Base-by-base conservation (phyloP, 768 basidiomycete species). In the Ramaria rubella region DNA sequence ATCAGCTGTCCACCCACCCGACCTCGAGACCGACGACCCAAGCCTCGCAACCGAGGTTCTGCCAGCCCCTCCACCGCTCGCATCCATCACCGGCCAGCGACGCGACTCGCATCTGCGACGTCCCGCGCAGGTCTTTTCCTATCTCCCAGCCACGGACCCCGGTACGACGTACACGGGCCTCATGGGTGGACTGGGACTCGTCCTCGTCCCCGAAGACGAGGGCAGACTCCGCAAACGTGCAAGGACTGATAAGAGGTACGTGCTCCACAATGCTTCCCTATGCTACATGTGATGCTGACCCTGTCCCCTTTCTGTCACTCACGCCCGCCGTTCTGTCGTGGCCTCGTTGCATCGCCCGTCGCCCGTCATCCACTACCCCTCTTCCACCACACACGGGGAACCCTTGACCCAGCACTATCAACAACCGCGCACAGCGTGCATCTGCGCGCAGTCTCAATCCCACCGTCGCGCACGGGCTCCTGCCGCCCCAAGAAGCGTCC, bases 1-100 rank as follows among this genome's bases (percentile, higher is more conserved):
- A 59, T 76, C 83, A 57, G 81, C 86, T 61, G 73, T 81, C 65
- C 90, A 89, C 68, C 89, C 87, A 64, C 73, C 84, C 64, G 86
- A 90, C 72, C 81, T 90, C 56, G 89, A 90, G 69, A 55, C 60
- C 21, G 85, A 87, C 63, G 88, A 93, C 77, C 73, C 86, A 55
- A 77, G 80, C 61, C 79, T 91, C 64, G 90, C 91, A 60, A 93
- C 90, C 59, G 90, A 92, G 79, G 86, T 93, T 74, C 80, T 93
- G 64, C 90, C 90, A 66, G 90, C 89, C 24, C 90, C 90, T 58
- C 90, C 90, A 52, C 81, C 89, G 61, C 70, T 90, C 60, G 74
- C 77, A 61, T 82, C 86, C 86, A 87, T 72, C 73, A 80, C 64
- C 75, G 58, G 80, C 54, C 77, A 82, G 67, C 87, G 85, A 74